Evolutionary conservation across 2,329 filamentous ascomycete species (phyloP).

Genomic region (Claviceps sorghi): DNA sequence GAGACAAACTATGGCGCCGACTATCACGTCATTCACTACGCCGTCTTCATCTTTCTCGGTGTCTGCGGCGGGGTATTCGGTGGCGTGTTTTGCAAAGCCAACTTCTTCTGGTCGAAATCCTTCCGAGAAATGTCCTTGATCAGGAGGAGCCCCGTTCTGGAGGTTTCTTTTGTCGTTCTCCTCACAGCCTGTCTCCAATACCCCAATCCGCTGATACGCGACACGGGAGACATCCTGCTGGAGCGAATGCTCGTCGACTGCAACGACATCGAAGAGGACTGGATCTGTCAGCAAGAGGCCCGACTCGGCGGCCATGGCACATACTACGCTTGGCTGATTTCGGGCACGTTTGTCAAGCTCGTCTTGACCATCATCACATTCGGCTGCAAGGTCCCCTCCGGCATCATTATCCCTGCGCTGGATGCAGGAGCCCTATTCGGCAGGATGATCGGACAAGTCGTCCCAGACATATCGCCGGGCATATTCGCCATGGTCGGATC

Average conservation of each 20-base stretch:
- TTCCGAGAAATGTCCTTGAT: slow-evolving; percentile 38
- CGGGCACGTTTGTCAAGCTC: slow-evolving; percentile 39
- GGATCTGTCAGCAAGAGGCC: slow-evolving; percentile 38
- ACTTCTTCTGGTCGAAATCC: slow-evolving; percentile 40
- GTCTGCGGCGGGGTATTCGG: slow-evolving; percentile 44
- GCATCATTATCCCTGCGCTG: slow-evolving; percentile 45
- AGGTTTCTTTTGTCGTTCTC: slow-evolving; percentile 38
- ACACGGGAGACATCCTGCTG: slow-evolving; percentile 41
- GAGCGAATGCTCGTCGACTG: slow-evolving; percentile 43
- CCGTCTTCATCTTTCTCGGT: slow-evolving; percentile 41
- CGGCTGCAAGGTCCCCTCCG: slow-evolving; percentile 44
- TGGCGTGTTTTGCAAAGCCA: slow-evolving; percentile 42
- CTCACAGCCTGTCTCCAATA: slow-evolving; percentile 40
- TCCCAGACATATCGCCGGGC: slow-evolving; percentile 32
- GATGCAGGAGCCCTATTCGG: slow-evolving; percentile 44
- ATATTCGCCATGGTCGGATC: slow-evolving; percentile 48
- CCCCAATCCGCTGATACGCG: slow-evolving; percentile 38
- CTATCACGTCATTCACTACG: slow-evolving; percentile 40
- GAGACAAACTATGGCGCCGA: slow-evolving; percentile 43
- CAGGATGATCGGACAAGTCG: slow-evolving; percentile 30
- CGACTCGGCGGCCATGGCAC: slow-evolving; percentile 13
- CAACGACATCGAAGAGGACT: slow-evolving; percentile 21
- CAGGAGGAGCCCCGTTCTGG: slow-evolving; percentile 39
- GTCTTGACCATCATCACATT: slow-evolving; percentile 43
- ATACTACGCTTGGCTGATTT: slow-evolving; percentile 36